A percentile compares a stretch with the other conserved stretches of the same genome.
phyloP scores from a whole-genome alignment of 805 yeast genomes.

The Ogataea salicorniae region DNA sequence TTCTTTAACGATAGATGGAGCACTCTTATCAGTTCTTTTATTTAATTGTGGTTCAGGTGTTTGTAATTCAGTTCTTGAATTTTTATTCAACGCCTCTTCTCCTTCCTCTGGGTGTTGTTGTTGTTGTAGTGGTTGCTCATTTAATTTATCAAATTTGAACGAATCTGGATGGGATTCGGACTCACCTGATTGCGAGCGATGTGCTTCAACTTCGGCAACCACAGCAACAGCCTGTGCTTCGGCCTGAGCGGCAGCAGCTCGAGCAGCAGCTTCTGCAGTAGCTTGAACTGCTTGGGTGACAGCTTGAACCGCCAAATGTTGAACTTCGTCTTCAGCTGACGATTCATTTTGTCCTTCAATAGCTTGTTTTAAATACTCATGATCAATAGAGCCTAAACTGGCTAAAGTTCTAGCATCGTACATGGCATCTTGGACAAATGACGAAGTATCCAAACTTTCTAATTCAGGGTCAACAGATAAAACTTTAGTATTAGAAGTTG shows the following conservation, averaged over 20 bases:
- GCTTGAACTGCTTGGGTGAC: slow-evolving; percentile 22
- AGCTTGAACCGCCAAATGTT: slow-evolving; percentile 29
- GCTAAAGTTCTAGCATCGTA: slow-evolving; percentile 64
- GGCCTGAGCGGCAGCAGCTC: slow-evolving; percentile 25
- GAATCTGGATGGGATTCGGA: too few relatives aligned
- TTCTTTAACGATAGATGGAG: too few relatives aligned
- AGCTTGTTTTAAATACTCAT: slow-evolving; percentile 27
- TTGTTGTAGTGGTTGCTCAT: too few relatives aligned
- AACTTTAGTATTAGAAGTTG: neutral
- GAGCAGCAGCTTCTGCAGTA: slow-evolving; percentile 2
- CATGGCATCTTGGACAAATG: slow-evolving; percentile 64
- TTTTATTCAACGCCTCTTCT: too few relatives aligned
- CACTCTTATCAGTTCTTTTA: too few relatives aligned
- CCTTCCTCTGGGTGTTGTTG: too few relatives aligned
- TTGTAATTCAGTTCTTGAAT: too few relatives aligned
- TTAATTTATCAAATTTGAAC: too few relatives aligned
- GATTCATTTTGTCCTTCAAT: slow-evolving; percentile 17
- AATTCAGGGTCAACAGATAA: slow-evolving; percentile 51
- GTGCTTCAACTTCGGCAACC: slow-evolving; percentile 2
- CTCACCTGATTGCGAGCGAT: neutral
- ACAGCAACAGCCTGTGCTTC: slow-evolving; percentile 22
- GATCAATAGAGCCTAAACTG: slow-evolving; percentile 32
- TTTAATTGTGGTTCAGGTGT: too few relatives aligned
- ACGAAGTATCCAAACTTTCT: slow-evolving; percentile 40
- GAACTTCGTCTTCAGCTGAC: slow-evolving; percentile 25